A percentile compares a stretch with the other conserved stretches of the same genome.
Conservation (phyloP, 2,329 filamentous ascomycete genomes). For the Colletotrichum falcatum region DNA sequence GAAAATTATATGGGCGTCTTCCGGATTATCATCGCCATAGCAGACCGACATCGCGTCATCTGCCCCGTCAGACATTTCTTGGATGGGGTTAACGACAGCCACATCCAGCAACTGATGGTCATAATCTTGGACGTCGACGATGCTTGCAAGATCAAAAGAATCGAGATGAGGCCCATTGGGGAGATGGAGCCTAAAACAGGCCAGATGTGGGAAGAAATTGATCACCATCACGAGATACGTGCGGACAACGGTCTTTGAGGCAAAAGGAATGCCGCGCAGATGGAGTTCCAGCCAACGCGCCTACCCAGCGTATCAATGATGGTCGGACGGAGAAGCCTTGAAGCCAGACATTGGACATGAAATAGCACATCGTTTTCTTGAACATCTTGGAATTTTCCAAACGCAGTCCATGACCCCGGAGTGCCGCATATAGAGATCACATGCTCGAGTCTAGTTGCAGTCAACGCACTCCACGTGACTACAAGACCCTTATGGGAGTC, state of each 20-base stretch:
- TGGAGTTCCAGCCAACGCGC: neutral
- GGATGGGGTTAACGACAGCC: fast-evolving
- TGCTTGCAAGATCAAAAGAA: neutral
- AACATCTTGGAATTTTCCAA: neutral
- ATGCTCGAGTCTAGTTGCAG: neutral
- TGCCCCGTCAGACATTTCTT: neutral
- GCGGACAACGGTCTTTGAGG: neutral
- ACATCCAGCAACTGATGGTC: neutral
- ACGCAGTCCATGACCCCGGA: neutral
- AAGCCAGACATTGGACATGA: neutral
- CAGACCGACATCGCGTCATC: neutral
- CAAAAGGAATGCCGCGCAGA: no score
- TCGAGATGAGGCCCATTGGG: neutral
- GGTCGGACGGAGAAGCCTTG: neutral
- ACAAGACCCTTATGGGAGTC: no score
- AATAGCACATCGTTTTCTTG: neutral
- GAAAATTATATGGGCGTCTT: fast-evolving
- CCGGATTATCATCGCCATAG: neutral
- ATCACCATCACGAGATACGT: neutral
- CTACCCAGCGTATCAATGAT: neutral
- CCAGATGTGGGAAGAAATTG: no score
- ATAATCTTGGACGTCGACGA: neutral
- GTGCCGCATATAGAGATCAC: neutral
- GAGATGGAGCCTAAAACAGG: neutral
- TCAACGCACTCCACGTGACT: neutral